phyloP scores from a whole-genome alignment of 1,284 basidiomycete species.

The Marasmius fiardii region DNA sequence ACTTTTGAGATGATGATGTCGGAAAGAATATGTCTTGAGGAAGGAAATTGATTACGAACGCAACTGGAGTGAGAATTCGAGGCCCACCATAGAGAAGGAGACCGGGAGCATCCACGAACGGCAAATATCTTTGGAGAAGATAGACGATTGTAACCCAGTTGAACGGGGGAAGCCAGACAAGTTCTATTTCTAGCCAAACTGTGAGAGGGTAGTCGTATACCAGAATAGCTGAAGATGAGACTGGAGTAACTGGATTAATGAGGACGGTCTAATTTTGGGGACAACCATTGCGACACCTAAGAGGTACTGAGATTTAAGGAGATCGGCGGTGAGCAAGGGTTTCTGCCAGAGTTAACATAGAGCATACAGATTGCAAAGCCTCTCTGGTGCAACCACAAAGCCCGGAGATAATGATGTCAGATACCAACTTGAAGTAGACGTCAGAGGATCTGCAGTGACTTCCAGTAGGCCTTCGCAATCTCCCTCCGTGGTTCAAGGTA shows the following conservation, averaged over 20 bases:
- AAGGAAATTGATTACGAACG: background rate
- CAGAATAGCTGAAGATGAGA: conserved; percentile 1
- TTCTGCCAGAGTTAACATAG: too few relatives aligned
- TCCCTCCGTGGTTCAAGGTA: too few relatives aligned
- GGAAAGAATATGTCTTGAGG: background rate
- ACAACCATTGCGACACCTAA: too few relatives aligned
- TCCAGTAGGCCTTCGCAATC: too few relatives aligned
- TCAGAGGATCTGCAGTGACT: too few relatives aligned
- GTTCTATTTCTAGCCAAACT: conserved; percentile 3
- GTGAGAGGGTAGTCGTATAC: conserved; percentile 9
- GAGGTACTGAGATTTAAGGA: too few relatives aligned
- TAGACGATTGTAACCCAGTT: conserved; percentile 4
- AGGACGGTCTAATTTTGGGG: too few relatives aligned
- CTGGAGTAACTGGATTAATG: background rate
- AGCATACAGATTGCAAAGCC: too few relatives aligned
- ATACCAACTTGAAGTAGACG: too few relatives aligned
- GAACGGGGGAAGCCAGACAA: background rate
- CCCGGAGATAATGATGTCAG: too few relatives aligned
- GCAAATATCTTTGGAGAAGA: conserved; percentile 6
- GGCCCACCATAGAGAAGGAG: conserved; percentile 1
- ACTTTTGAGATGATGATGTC: background rate
- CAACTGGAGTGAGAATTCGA: background rate
- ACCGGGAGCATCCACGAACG: conserved; percentile 3
- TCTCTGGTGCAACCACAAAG: too few relatives aligned
- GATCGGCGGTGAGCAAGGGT: too few relatives aligned